These are phyloP conservation scores for Blastobotrys persicus DNA, from an alignment of 1,139 yeast genomes.

Conservation along the genomic window DNA sequence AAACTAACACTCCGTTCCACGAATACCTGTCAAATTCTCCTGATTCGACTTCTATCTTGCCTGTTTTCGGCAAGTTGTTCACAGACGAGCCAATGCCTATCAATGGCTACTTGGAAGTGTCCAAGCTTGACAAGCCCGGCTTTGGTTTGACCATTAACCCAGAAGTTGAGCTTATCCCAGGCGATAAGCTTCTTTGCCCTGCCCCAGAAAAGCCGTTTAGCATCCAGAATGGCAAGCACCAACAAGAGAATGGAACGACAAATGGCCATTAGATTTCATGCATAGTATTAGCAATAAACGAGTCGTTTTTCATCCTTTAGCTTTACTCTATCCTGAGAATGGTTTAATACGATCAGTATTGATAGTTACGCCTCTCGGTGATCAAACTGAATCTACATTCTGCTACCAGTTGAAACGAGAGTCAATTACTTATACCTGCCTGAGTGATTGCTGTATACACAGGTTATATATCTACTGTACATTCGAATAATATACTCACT, in stretches of 20 bases:
- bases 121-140: conserved; percentile 47
- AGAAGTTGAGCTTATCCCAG: conserved; percentile 42
- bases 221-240: conserved; percentile 6
- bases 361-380: too few relatives aligned
- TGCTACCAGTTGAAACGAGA: too few relatives aligned
- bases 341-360: too few relatives aligned
- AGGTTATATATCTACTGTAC: too few relatives aligned
- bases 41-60: conserved; percentile 45
- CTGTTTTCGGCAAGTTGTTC: conserved; percentile 49
- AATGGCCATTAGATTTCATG: conserved; percentile 3
- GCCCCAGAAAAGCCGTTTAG: conserved; percentile 42
- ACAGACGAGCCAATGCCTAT: conserved; percentile 48
- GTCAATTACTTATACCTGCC: too few relatives aligned
- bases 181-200: conserved; percentile 41
- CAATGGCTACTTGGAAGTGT: conserved; percentile 43
- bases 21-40: conserved; percentile 52
- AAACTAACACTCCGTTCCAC: conserved; percentile 51
- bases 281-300: not conserved
- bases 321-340: too few relatives aligned
- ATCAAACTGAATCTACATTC: too few relatives aligned
- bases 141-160: conserved; percentile 49
- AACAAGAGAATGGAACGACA: conserved; percentile 2
- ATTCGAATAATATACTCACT: too few relatives aligned
- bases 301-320: too few relatives aligned
- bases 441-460: too few relatives aligned